Conservation (phyloP, 768 basidiomycete species). For the Calvatia gigantea region DNA sequence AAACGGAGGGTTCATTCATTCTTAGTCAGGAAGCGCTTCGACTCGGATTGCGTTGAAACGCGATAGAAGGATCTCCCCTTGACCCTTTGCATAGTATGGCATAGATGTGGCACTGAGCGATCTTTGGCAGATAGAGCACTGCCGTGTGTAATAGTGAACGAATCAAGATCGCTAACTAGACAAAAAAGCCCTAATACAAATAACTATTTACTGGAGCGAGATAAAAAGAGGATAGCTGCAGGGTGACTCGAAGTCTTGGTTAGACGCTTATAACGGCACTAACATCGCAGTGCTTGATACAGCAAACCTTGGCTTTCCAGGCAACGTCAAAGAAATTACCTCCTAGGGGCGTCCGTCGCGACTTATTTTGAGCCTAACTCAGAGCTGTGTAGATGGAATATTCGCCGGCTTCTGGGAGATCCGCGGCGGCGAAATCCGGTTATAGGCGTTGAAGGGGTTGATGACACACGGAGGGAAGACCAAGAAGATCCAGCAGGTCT, state of each 20-base stretch:
- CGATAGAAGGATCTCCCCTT: slow-evolving; percentile 2
- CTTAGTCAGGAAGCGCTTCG: neutral
- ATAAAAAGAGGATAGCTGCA: neutral
- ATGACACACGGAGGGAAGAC: too few species aligned
- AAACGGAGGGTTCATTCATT: neutral
- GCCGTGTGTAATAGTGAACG: neutral
- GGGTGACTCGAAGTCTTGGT: neutral
- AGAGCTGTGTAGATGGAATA: neutral
- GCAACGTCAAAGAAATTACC: neutral
- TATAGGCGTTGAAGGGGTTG: neutral
- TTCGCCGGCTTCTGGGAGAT: neutral
- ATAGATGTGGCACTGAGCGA: neutral
- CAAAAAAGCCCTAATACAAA: neutral
- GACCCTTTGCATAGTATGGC: neutral
- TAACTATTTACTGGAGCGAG: neutral
- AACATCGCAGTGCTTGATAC: neutral
- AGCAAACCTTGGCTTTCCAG: neutral
- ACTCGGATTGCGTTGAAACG: neutral
- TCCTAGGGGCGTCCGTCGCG: neutral
- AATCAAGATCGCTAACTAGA: neutral
- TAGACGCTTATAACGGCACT: neutral
- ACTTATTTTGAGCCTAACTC: neutral
- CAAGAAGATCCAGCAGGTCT: too few species aligned
- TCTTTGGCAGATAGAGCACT: neutral
- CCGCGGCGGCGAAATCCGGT: neutral